Percentiles rank a stretch among this genome's conserved stretches.
Conservation (phyloP, 2,329 filamentous ascomycete genomes). For the Calonectria fujianensis region DNA sequence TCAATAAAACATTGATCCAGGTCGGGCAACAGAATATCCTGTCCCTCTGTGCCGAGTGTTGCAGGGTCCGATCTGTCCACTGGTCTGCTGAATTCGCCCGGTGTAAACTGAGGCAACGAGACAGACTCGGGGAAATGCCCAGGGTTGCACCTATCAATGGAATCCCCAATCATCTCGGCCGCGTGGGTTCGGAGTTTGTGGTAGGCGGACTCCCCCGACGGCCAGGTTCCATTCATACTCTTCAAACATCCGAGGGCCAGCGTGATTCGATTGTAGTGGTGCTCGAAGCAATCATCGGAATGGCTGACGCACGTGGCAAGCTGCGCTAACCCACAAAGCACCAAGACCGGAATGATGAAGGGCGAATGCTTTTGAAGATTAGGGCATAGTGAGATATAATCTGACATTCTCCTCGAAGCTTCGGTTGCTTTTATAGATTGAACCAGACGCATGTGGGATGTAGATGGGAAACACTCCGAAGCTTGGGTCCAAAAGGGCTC, state of each 20-base stretch:
- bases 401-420: slow-evolving; percentile 17
- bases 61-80: neutral
- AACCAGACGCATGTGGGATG: neutral
- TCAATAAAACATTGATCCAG: slow-evolving; percentile 15
- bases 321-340: slow-evolving; percentile 8
- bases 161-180: slow-evolving; percentile 2
- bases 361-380: slow-evolving; percentile 20
- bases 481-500: slow-evolving; percentile 22
- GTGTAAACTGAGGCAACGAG: neutral
- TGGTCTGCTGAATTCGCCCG: slow-evolving; percentile 15
- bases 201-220: slow-evolving; percentile 8
- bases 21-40: slow-evolving; percentile 2
- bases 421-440: slow-evolving; percentile 13
- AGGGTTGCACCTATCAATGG: slow-evolving; percentile 3
- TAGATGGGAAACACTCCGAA: slow-evolving; percentile 10
- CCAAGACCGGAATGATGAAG: neutral
- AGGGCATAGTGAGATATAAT: slow-evolving; percentile 13
- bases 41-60: slow-evolving; percentile 2
- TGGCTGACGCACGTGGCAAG: slow-evolving; percentile 14
- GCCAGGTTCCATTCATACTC: slow-evolving; percentile 22
- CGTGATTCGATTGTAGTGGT: slow-evolving; percentile 10
- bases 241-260: slow-evolving; percentile 6
- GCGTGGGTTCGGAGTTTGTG: slow-evolving; percentile 12
- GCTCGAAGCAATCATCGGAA: slow-evolving; percentile 14
- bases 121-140: neutral